Percentiles rank a stretch among this genome's conserved stretches.
Conservation (phyloP, 1,139 yeast genomes). For the Martiniozyma asiatica region DNA sequence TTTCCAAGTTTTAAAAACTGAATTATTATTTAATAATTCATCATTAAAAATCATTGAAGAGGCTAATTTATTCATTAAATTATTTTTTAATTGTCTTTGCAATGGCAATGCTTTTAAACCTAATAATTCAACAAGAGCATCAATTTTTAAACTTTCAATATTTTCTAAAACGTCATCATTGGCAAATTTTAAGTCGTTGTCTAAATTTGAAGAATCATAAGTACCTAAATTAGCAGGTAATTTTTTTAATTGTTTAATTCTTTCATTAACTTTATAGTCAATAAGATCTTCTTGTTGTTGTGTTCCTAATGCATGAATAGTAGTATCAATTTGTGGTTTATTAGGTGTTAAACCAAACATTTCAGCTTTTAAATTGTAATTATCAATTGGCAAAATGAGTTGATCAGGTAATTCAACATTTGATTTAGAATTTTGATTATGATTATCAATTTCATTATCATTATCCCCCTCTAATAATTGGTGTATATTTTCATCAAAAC, state of each 20-base stretch:
- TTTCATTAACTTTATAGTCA: slow-evolving; percentile 46
- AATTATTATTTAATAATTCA: slow-evolving; percentile 39
- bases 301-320: slow-evolving; percentile 52
- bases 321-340: slow-evolving; percentile 49
- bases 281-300: slow-evolving; percentile 44
- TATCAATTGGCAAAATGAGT: slow-evolving; percentile 16
- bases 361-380: slow-evolving; percentile 21
- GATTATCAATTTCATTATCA: slow-evolving; percentile 9
- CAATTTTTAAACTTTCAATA: slow-evolving; percentile 26
- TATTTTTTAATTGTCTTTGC: slow-evolving; percentile 77
- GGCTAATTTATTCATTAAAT: slow-evolving; percentile 54
- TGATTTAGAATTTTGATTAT: slow-evolving; percentile 4
- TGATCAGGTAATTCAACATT: background rate
- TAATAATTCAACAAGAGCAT: slow-evolving; percentile 75
- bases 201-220: slow-evolving; percentile 38
- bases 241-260: slow-evolving; percentile 65
- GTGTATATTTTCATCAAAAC: slow-evolving; percentile 4
- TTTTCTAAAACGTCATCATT: slow-evolving; percentile 47
- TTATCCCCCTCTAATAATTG: slow-evolving; percentile 1
- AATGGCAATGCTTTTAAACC: slow-evolving; percentile 66
- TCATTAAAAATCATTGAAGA: slow-evolving; percentile 46
- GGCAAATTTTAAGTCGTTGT: slow-evolving; percentile 44
- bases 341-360: slow-evolving; percentile 27
- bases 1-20: slow-evolving; percentile 60
- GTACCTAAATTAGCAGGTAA: slow-evolving; percentile 39